Percentiles rank a stretch among this genome's conserved stretches.
These are phyloP conservation scores for Cystobasidium pallidum DNA, from an alignment of 1,284 basidiomycete genomes.

Conservation along the genomic window DNA sequence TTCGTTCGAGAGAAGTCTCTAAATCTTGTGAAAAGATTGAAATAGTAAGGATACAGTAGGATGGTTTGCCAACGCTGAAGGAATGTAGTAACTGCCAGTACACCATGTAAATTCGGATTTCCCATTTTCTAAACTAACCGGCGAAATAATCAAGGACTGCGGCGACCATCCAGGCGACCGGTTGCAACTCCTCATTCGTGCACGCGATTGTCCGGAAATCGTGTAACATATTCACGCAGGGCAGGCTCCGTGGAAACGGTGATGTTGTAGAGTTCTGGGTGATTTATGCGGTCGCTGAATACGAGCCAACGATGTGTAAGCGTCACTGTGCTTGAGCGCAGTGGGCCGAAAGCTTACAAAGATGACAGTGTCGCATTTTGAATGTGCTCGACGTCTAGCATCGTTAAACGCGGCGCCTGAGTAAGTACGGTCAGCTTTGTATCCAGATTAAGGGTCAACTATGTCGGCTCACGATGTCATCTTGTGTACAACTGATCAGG, in stretches of 20 bases:
- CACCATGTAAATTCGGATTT: not conserved
- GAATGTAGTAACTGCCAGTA: constrained; percentile 7
- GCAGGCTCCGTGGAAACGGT: constrained; percentile 21
- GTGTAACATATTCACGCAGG: constrained; percentile 32
- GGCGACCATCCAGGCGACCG: too few species aligned
- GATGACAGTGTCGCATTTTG: constrained; percentile 20
- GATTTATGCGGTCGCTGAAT: constrained; percentile 18
- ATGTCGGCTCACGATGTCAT: constrained; percentile 12
- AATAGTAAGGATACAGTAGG: constrained; percentile 20
- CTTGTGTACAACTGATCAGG: constrained; percentile 17
- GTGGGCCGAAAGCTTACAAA: not conserved
- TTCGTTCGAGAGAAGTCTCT: not conserved
- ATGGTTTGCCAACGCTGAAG: constrained; percentile 1
- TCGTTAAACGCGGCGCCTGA: constrained; percentile 33
- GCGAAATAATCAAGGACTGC: too few species aligned
- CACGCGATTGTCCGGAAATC: constrained; percentile 32
- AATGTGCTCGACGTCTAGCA: constrained; percentile 17
- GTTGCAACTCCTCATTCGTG: constrained; percentile 10
- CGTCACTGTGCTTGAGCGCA: not conserved
- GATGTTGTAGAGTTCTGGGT: constrained; percentile 19
- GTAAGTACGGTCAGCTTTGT: not conserved
- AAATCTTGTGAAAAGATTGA: not conserved
- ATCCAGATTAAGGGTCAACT: not conserved
- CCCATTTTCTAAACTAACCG: not conserved
- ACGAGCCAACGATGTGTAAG: not conserved